phyloP scores from a whole-genome alignment of 2,329 filamentous ascomycete species.

The Penicillium sp. region DNA sequence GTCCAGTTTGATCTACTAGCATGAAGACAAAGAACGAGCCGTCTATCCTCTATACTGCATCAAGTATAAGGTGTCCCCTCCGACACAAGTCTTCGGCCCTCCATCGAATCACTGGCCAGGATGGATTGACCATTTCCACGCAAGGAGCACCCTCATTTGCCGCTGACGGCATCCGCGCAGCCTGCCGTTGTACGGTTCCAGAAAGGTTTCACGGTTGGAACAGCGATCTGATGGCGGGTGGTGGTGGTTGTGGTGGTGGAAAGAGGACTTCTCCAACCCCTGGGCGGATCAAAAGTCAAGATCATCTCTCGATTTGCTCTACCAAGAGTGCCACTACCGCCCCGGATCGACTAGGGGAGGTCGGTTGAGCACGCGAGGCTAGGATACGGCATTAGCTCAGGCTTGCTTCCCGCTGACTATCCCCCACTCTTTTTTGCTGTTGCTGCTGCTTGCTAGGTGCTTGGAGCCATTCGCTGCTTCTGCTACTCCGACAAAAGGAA shows the following conservation, averaged over 20 bases:
- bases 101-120: not conserved
- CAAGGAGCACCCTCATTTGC: constrained; percentile 6
- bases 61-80: constrained; percentile 7
- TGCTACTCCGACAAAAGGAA: not conserved
- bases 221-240: constrained; percentile 3
- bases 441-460: not conserved
- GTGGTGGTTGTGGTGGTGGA: not conserved
- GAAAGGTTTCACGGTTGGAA: constrained; percentile 17
- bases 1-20: not conserved
- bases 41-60: constrained; percentile 2
- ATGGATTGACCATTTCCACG: not conserved
- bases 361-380: constrained; percentile 4
- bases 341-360: constrained; percentile 30
- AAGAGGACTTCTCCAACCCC: constrained; percentile 24
- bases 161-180: constrained; percentile 10
- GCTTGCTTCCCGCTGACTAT: not conserved
- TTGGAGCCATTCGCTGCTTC: not conserved
- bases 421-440: not conserved
- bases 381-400: constrained; percentile 1
- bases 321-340: constrained; percentile 29
- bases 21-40: not conserved
- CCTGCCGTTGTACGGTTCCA: constrained; percentile 14
- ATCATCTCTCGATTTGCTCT: constrained; percentile 20
- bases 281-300: constrained; percentile 38
- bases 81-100: not conserved